A percentile compares a stretch with the other conserved stretches of the same genome.
These are phyloP conservation scores for Rhizophora mangle DNA, from an alignment of 345 rosid species.

Conservation along the genomic window DNA sequence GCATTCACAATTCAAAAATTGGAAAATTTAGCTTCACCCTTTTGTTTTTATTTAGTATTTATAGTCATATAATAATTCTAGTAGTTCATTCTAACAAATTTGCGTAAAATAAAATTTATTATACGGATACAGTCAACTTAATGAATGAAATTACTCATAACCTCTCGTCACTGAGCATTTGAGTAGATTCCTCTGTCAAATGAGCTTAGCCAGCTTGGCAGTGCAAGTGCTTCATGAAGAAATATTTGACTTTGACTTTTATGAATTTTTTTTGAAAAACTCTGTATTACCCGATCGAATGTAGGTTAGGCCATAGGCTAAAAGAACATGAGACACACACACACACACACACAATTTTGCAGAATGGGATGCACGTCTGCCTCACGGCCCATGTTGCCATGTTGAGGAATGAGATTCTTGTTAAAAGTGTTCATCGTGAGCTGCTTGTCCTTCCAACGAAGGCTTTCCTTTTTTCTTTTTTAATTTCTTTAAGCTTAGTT, in stretches of 20 bases:
- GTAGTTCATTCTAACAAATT: no score
- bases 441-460: neutral
- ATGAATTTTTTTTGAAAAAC: neutral
- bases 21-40: no score
- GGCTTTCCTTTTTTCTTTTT: neutral
- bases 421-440: neutral
- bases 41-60: no score
- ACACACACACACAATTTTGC: no score
- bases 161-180: no score
- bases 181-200: no score
- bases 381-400: conserved; percentile 1
- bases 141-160: no score
- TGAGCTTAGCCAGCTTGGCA: no score
- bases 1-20: no score
- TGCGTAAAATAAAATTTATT: no score
- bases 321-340: conserved; percentile 9
- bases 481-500: neutral
- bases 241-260: conserved; percentile 12
- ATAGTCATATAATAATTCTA: no score
- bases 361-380: conserved; percentile 50
- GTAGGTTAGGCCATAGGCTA: neutral
- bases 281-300: neutral
- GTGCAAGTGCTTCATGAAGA: neutral
- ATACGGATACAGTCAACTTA: no score
- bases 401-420: neutral